phyloP scores from a whole-genome alignment of 2,329 filamentous ascomycete species.

The Aspergillus texensis region DNA sequence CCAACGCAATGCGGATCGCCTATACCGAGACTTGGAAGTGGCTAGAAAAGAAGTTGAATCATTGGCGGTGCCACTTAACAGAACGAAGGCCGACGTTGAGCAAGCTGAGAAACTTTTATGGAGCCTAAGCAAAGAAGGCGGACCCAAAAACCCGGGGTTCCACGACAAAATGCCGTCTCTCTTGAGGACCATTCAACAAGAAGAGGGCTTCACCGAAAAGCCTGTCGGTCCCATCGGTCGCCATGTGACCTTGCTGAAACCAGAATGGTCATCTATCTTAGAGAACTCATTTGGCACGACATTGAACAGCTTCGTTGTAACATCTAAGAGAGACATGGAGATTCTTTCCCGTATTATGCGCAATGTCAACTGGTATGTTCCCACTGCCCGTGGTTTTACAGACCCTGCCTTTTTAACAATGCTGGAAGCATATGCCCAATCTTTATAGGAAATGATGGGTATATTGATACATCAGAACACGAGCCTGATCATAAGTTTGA shows the following conservation, averaged over 20 bases:
- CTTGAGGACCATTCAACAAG: slow-evolving; percentile 68
- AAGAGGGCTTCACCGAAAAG: slow-evolving; percentile 67
- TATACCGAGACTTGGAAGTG: slow-evolving; percentile 39
- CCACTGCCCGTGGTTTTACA: not conserved
- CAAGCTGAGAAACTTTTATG: slow-evolving; percentile 55
- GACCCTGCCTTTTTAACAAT: slow-evolving; percentile 12
- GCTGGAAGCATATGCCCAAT: slow-evolving; percentile 57
- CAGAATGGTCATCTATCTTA: slow-evolving; percentile 80
- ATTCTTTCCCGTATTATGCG: slow-evolving; percentile 68
- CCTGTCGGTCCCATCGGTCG: slow-evolving; percentile 84
- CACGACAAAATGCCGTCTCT: slow-evolving; percentile 64
- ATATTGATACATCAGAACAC: slow-evolving; percentile 63
- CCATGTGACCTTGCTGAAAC: slow-evolving; percentile 74
- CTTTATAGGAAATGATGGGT: slow-evolving; percentile 62
- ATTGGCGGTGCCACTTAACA: slow-evolving; percentile 27
- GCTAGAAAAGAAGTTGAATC: slow-evolving; percentile 37
- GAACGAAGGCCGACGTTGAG: slow-evolving; percentile 59
- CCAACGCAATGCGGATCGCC: slow-evolving; percentile 31
- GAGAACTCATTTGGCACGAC: slow-evolving; percentile 73
- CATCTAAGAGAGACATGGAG: slow-evolving; percentile 73
- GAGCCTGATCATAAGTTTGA: slow-evolving; percentile 75
- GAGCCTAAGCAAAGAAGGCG: slow-evolving; percentile 59
- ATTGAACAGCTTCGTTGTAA: slow-evolving; percentile 80
- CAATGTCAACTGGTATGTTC: slow-evolving; percentile 53
- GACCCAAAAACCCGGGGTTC: slow-evolving; percentile 66